Conservation (phyloP, 345 rosid genomes). For the Theobroma cacao region DNA sequence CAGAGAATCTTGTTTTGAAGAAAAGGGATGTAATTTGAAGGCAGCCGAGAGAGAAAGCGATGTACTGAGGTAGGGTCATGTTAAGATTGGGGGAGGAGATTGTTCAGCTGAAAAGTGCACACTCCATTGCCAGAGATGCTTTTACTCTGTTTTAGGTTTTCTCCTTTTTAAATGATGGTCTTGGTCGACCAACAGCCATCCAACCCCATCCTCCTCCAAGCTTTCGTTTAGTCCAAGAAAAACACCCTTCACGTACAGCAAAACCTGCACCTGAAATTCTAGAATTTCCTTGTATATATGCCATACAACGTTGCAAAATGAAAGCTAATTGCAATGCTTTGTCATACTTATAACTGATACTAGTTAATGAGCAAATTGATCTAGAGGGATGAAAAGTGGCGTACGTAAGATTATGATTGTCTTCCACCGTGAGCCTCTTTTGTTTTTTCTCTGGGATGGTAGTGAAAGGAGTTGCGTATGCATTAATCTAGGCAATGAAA, state of each 20-base stretch:
- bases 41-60: not conserved
- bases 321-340: no score
- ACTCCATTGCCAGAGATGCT: not conserved
- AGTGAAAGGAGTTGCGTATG: constrained; percentile 17
- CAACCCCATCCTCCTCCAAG: no score
- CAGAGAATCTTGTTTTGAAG: not conserved
- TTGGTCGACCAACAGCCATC: not conserved
- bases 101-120: not conserved
- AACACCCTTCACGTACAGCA: not conserved
- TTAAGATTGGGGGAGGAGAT: not conserved
- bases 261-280: not conserved
- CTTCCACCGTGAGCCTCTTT: not conserved
- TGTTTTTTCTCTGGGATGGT: not conserved
- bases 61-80: not conserved
- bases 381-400: not conserved
- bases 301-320: no score
- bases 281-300: no score
- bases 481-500: constrained; percentile 20
- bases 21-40: not conserved
- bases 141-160: not conserved
- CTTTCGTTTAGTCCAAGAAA: not conserved
- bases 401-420: not conserved
- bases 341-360: no score
- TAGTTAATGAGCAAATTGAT: no score
- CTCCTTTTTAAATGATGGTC: not conserved